Evolutionary conservation across 768 basidiomycete genomes (phyloP), one percentile per base, ranked within the genome.

Genomic region (Coprinellus micaceus): DNA sequence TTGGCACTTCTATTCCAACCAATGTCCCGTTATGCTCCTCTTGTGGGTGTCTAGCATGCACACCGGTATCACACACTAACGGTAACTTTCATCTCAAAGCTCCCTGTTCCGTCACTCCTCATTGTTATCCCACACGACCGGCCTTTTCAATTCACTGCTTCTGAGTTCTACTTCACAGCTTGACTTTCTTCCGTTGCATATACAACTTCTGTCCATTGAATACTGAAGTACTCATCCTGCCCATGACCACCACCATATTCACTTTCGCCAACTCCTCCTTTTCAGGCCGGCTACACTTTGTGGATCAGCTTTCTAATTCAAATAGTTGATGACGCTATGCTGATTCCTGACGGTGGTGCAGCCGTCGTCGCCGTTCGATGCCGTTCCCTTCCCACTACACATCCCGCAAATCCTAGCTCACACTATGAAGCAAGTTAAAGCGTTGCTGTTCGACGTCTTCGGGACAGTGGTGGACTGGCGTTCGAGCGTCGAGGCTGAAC

Each of bases 401-500:
- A 12, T 29, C n/a, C n/a, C 9, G 36, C 36, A 37, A 9, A 37
- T 9, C 36, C 36, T 9, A 37, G 36, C 17, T 9, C 36, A 9
- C 36, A 37, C 9, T 37, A 37, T 67, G 65, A 47, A 61, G 26
- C 65, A 68, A 19, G 64, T 81, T 22, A 73, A 81, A 29, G 77
- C 70, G 6, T 70, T 77, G 33, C 39, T 79, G 9, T 82, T 82
- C 51, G 80, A 82, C 45, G 74, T 77, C 13, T 74, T 82, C 46
- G 81, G 81, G 3, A 82, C 80, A 1, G 74, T 76, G 2, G 77
- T 81, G 11, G 77, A 82, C 57, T 82, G 75, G 78, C 68, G 72
- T 39, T 48, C 66, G 55, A 60, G 66, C 59, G 60, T 75, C 30
- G 56, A 68, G 30, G 60, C 58, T 28, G 76, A 77, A 46, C 58